Percentiles rank a stretch among this genome's conserved stretches.
Conservation (phyloP, 345 rosid genomes). For the Arabis alpina region DNA sequence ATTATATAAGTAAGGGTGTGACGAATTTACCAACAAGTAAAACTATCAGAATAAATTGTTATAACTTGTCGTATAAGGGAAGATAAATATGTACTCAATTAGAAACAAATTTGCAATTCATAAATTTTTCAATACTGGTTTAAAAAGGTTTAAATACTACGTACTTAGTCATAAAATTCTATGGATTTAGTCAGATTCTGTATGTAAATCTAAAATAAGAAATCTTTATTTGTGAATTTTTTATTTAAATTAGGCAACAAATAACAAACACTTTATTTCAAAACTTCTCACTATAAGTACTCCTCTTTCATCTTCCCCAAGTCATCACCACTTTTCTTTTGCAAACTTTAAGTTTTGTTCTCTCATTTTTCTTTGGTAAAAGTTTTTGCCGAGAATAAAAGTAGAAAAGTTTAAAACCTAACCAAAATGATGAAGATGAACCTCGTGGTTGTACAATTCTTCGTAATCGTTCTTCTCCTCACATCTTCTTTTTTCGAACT, state of each 20-base stretch:
- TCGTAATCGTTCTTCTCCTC: slow-evolving; percentile 50
- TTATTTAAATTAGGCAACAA: neutral
- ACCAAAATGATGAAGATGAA: slow-evolving; percentile 25
- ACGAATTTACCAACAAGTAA: too few relatives aligned
- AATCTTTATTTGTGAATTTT: neutral
- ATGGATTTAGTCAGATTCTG: neutral
- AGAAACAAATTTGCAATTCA: slow-evolving; percentile 15
- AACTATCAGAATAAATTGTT: neutral
- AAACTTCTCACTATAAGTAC: slow-evolving; percentile 18
- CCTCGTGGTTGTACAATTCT: slow-evolving; percentile 22
- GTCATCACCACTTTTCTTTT: neutral
- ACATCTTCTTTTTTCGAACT: slow-evolving; percentile 48
- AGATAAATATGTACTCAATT: neutral
- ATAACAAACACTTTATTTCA: neutral
- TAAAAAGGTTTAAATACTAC: neutral
- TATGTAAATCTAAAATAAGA: neutral
- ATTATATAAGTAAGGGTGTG: neutral
- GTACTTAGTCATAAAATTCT: neutral
- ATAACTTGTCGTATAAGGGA: neutral
- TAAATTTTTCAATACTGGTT: neutral
- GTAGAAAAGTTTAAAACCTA: neutral
- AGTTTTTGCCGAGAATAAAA: neutral
- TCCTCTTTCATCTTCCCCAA: neutral
- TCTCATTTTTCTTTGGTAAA: neutral
- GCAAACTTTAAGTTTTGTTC: neutral